A percentile compares a stretch with the other conserved stretches of the same genome.
Evolutionary conservation across 148 eudicot genomes (phyloP).

Genomic region (Camellia japonica): DNA sequence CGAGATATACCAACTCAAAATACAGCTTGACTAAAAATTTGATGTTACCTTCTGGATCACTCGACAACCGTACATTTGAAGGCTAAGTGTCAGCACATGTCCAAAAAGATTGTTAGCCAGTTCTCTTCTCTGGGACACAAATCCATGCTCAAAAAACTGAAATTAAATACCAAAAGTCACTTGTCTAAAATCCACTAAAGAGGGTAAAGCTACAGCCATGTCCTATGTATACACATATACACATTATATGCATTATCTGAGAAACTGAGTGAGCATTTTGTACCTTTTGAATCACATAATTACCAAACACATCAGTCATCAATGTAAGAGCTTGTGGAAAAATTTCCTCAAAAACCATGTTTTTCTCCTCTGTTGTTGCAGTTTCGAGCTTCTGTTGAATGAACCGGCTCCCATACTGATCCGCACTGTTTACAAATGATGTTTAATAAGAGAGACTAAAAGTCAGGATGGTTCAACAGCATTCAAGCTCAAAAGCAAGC

Average conservation of each 20-base stretch:
- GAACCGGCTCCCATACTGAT: conserved; percentile 98
- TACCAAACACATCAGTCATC: conserved; percentile 99
- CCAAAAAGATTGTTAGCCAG: conserved; percentile 80
- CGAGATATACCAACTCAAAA: background rate
- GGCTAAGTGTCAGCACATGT: conserved; percentile 84
- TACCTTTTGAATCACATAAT: conserved; percentile 98
- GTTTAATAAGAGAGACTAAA: conserved; percentile 8
- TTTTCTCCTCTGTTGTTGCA: conserved; percentile 82
- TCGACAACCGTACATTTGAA: conserved; percentile 99
- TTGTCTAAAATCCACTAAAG: background rate
- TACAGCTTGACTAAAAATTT: background rate
- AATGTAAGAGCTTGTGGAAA: conserved; percentile 77
- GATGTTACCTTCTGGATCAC: conserved; percentile 91
- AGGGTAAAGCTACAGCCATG: conserved; percentile 4
- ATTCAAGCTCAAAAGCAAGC: conserved; percentile 8
- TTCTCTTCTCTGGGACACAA: conserved; percentile 82
- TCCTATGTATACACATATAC: background rate
- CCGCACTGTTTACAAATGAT: conserved; percentile 59
- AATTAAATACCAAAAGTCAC: background rate
- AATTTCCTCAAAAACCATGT: conserved; percentile 91
- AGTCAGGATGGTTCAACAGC: background rate
- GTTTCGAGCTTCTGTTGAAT: conserved; percentile 99
- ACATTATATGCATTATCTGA: background rate
- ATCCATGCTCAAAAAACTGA: conserved; percentile 98
- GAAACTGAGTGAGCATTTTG: background rate